Evolutionary conservation across 306 rosid species (phyloP), one percentile per base, ranked within the genome.

Genomic region (Trifolium fragiferum): DNA sequence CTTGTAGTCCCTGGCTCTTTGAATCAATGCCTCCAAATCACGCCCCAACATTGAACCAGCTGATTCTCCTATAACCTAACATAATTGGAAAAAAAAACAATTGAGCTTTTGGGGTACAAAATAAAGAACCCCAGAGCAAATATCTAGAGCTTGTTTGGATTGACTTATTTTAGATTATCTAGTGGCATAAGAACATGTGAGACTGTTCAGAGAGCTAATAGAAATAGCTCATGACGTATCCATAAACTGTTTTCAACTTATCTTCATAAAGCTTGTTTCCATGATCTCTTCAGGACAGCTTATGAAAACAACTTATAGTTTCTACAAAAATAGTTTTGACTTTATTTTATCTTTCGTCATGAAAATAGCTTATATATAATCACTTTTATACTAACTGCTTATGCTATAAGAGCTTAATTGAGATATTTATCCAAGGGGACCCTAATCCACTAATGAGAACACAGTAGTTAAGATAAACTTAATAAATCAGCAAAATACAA

Each of bases 1-100:
- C 81, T 88, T 90, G 82, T 73, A 82, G 53, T 90, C 97, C 80
- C 97, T 90, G 41, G 97, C 92, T 86, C 96, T 92, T 76, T 88
- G 93, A 85, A 94, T 73, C 85, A 94, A 72, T 70, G 87, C 95
- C 84, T 94, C 99, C 87, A 94, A 89, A 79, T 92, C 97, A 16
- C 96, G 97, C 68, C 99, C 99, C 80, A 94, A 78, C 97, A 94
- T 90, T 50, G 99, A 82, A 32, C 99, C 97, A 70, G 85, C 84
- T 27, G 95, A 79, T 70, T 94, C 99, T 62, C 97, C 96, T 47
- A 90, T 77, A 78, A 94, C 90, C 99, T 94, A 60, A 63, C 25
- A 47, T 23, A 33, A 68, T 66, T 19, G 75, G 25, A 2, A 20
- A 79, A 20, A 79, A 68, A 65, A 70, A 47, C 38, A 68, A 68